These are phyloP conservation scores for Schrenkiella parvula DNA, from an alignment of 345 rosid genomes.

Conservation along the genomic window DNA sequence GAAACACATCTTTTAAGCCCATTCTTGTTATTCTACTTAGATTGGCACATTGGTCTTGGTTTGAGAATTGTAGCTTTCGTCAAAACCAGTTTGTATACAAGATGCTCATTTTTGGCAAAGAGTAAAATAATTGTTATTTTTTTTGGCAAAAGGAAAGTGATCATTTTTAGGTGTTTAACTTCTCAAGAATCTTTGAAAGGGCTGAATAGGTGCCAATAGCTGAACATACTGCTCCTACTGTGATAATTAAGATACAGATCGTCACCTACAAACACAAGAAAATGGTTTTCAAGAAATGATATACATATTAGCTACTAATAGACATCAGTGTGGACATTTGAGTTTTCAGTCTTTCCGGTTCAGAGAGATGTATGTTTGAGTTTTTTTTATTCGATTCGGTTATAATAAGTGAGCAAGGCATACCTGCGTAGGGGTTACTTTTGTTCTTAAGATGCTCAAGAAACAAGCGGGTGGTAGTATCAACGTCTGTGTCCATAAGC, in stretches of 20 bases:
- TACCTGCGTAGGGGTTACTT: conserved; percentile 61
- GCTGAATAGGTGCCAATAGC: conserved; percentile 69
- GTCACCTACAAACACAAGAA: conserved; percentile 35
- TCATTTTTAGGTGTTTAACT: conserved; percentile 36
- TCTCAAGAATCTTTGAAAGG: conserved; percentile 56
- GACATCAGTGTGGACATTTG: neutral
- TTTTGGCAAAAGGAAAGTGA: neutral
- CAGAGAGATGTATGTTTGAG: neutral
- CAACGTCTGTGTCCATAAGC: conserved; percentile 55
- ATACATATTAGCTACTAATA: neutral
- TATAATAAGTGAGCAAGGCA: neutral
- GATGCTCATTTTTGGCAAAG: too few species aligned
- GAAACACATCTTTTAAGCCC: neutral
- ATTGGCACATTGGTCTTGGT: neutral
- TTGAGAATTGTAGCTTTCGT: neutral
- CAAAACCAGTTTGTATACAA: too few species aligned
- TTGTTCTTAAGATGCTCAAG: conserved; percentile 67
- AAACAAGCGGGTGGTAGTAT: conserved; percentile 91
- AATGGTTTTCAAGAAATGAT: neutral
- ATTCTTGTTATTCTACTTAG: neutral
- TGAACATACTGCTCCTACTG: conserved; percentile 64
- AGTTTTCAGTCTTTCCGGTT: neutral
- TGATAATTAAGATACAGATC: conserved; percentile 51
- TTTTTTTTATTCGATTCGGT: neutral
- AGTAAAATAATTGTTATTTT: neutral